Conservation (phyloP, 208 protist genomes). For the Trypanosoma platydactyli region DNA sequence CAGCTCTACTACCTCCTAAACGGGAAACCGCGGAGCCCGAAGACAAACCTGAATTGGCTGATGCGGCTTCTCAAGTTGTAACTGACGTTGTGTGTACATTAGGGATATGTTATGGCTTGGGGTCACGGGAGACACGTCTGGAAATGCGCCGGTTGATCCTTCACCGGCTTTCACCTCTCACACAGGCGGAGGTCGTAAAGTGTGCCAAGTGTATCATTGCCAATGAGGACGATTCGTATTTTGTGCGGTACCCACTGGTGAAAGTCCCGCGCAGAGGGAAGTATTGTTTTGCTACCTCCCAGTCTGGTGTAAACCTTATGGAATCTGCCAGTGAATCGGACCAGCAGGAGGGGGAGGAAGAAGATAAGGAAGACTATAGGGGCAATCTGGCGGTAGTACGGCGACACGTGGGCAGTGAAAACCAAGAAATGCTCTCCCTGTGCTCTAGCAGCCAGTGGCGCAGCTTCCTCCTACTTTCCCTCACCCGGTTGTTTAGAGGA, state of each 20-base stretch:
- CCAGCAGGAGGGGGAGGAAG: too few species aligned
- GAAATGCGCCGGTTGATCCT: slow-evolving; percentile 28
- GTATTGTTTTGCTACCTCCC: not conserved
- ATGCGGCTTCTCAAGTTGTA: not conserved
- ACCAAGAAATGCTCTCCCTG: slow-evolving; percentile 7
- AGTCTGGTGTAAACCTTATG: not conserved
- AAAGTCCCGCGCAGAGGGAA: not conserved
- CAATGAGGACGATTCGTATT: slow-evolving; percentile 28
- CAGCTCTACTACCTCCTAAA: not conserved
- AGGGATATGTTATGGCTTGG: slow-evolving; percentile 21
- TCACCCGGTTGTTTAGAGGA: slow-evolving; percentile 31
- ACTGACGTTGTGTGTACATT: slow-evolving; percentile 15
- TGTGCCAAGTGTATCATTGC: slow-evolving; percentile 15
- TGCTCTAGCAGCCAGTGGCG: slow-evolving; percentile 37
- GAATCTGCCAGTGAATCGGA: slow-evolving; percentile 7
- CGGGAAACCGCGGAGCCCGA: not conserved
- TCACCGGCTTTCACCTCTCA: slow-evolving; percentile 29
- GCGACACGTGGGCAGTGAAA: slow-evolving; percentile 8
- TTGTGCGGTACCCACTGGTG: slow-evolving; percentile 34
- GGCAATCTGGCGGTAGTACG: not conserved
- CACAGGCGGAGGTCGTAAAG: slow-evolving; percentile 30
- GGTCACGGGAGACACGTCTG: slow-evolving; percentile 29
- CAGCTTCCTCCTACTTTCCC: slow-evolving; percentile 32
- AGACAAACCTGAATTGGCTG: not conserved
- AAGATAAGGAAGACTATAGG: not conserved